Evolutionary conservation across 2,329 filamentous ascomycete genomes (phyloP).

Genomic region (Fusarium buxicola): DNA sequence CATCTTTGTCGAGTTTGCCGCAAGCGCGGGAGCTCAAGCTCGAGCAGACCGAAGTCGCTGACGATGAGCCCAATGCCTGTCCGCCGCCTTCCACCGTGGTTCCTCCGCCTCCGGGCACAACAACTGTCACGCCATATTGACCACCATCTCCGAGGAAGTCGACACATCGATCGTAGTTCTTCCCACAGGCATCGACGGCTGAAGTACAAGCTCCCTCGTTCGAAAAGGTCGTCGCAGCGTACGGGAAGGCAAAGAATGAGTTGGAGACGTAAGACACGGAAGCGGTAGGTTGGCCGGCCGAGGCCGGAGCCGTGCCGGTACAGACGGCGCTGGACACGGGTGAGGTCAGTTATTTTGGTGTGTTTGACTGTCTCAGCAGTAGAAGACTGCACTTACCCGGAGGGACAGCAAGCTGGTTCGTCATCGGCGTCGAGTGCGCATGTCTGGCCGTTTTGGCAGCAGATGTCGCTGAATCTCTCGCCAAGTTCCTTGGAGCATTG

Average conservation of each 20-base stretch:
- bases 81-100: constrained; percentile 61
- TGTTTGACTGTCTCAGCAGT: background rate
- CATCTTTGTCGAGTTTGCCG: constrained; percentile 54
- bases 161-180: constrained; percentile 67
- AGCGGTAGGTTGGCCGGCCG: constrained; percentile 52
- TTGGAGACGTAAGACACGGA: constrained; percentile 66
- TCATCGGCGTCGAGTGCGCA: constrained; percentile 63
- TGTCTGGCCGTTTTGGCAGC: constrained; percentile 63
- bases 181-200: constrained; percentile 63
- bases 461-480: constrained; percentile 59
- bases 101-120: constrained; percentile 64
- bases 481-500: constrained; percentile 62
- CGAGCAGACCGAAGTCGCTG: constrained; percentile 66
- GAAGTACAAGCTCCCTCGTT: constrained; percentile 64
- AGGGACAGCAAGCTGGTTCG: constrained; percentile 66
- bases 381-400: constrained; percentile 54
- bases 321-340: constrained; percentile 60
- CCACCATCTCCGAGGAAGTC: constrained; percentile 57
- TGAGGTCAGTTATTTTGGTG: constrained; percentile 21
- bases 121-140: constrained; percentile 65
- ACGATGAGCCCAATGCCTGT: constrained; percentile 55
- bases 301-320: constrained; percentile 64
- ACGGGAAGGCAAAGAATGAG: constrained; percentile 70
- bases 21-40: constrained; percentile 67
- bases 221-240: constrained; percentile 64